Base-by-base conservation (phyloP, 108 stramenopile species). In the Mediolabrus comicus region DNA sequence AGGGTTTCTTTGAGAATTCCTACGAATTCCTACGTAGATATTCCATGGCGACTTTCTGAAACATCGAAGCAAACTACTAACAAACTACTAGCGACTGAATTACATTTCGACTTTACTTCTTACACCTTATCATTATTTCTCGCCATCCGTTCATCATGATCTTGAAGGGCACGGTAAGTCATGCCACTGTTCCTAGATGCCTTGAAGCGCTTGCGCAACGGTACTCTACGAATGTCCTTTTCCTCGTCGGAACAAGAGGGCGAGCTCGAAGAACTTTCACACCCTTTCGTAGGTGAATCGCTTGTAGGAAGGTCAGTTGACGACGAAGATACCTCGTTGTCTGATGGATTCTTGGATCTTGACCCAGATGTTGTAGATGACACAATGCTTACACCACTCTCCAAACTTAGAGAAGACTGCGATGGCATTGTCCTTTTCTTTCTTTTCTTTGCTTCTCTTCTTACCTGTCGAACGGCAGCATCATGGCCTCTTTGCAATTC, bases 181-280 rank as follows among this genome's bases (percentile, higher is more conserved):
- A 71, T 71, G 10, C 35, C 67, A 30, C 59, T 49, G 24, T 38
- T 41, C 34, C 58, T 56, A 29, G 39, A 33, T 13, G 11, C 33
- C 16, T 60, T 62, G 62, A 72, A 63, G 28, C 74, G 65, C 32
- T 74, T 74, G 14, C 58, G 53, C 72, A 67, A 54, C 3, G 74
- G 74, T 24, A 51, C 59, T 34, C 30, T 62, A 24, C 52, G 53
- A 64, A 41, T 17, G 29, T 53, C 53, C 33, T 19, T 52, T 4
- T 65, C 74, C 3, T 74, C 74, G 2, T 74, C 74, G 11, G 65
- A 74, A 11, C 17, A 56, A 32, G 65, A 74, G 49, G 60, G n/a
- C n/a, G n/a, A 67, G 56, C 74, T 74, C 22, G 65, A 67, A 22
- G 57, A 60, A 24, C 65, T 41, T 4, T 53, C 57, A 10, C 59